phyloP scores from a whole-genome alignment of 345 rosid genomes.

The Aquilaria sinensis region DNA sequence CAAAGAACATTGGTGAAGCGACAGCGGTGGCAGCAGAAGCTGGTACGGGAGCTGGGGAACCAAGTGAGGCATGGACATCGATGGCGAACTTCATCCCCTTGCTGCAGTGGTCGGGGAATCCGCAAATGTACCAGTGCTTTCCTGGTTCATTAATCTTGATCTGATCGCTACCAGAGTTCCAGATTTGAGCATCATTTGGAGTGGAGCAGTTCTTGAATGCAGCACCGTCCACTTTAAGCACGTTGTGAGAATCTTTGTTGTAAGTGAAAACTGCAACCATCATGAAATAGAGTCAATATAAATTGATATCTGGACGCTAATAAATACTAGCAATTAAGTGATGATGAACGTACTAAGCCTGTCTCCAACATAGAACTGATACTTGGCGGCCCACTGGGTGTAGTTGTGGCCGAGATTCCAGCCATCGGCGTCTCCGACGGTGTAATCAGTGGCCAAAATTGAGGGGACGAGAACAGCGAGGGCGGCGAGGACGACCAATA shows the following conservation, averaged over 20 bases:
- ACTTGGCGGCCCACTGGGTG: slow-evolving; percentile 27
- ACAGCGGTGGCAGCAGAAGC: slow-evolving; percentile 6
- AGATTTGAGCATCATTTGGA: neutral
- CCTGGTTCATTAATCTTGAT: slow-evolving; percentile 18
- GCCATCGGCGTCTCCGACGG: slow-evolving; percentile 37
- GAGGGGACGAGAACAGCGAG: slow-evolving; percentile 14
- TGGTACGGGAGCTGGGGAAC: neutral
- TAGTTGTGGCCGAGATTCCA: slow-evolving; percentile 31
- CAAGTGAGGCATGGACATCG: slow-evolving; percentile 15
- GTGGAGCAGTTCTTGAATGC: slow-evolving; percentile 19
- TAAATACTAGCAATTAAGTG: neutral
- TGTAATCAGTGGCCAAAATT: slow-evolving; percentile 20
- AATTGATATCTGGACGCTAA: neutral
- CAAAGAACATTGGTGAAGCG: slow-evolving; percentile 4
- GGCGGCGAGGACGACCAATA: slow-evolving; percentile 15
- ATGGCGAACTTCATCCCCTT: slow-evolving; percentile 22
- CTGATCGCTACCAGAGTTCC: slow-evolving; percentile 19
- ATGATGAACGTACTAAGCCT: slow-evolving; percentile 19
- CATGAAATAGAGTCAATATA: neutral
- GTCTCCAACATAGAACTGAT: slow-evolving; percentile 30
- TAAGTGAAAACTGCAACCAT: slow-evolving; percentile 29
- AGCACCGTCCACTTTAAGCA: slow-evolving; percentile 18
- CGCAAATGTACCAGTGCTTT: slow-evolving; percentile 33
- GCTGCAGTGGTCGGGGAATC: slow-evolving; percentile 19
- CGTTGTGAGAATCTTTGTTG: slow-evolving; percentile 18